Evolutionary conservation across 2,329 filamentous ascomycete species (phyloP).

Genomic region (Cladophialophora immunda): DNA sequence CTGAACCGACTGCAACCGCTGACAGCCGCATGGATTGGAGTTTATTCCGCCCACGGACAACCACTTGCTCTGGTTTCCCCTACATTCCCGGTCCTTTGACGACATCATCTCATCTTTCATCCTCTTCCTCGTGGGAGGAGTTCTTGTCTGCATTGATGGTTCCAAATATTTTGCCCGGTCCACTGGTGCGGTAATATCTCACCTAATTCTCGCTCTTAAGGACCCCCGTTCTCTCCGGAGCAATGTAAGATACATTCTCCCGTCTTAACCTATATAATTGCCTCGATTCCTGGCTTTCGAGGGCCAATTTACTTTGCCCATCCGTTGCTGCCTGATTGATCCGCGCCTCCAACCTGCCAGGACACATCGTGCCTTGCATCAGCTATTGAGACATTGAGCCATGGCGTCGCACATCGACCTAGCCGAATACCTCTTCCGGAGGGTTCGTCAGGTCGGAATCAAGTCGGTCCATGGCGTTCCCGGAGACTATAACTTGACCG

Average conservation of each 20-base stretch:
- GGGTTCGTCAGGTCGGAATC: slow-evolving; percentile 59
- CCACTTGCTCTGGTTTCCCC: background rate
- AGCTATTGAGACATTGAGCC: background rate
- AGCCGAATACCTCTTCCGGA: slow-evolving; percentile 59
- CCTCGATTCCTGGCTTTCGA: background rate
- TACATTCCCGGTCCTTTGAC: background rate
- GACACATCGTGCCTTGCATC: background rate
- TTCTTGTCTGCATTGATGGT: background rate
- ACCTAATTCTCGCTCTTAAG: slow-evolving; percentile 3
- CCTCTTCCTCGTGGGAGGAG: background rate
- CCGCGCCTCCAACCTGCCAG: background rate
- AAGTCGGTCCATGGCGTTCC: slow-evolving; percentile 61
- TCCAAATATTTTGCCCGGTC: slow-evolving; percentile 1
- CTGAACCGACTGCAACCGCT: slow-evolving; percentile 7
- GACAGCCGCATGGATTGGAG: background rate
- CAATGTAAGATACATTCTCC: slow-evolving; percentile 9
- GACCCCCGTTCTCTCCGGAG: slow-evolving; percentile 1
- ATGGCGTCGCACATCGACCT: slow-evolving; percentile 51
- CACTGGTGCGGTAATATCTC: slow-evolving; percentile 7
- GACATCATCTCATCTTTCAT: slow-evolving; percentile 6
- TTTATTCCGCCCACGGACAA: slow-evolving; percentile 3
- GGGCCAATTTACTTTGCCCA: background rate
- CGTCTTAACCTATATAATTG: background rate
- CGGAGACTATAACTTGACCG: slow-evolving; percentile 54
- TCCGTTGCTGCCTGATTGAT: background rate